Base-by-base conservation (phyloP, 805 yeast species). In the Ogataea neopini region DNA sequence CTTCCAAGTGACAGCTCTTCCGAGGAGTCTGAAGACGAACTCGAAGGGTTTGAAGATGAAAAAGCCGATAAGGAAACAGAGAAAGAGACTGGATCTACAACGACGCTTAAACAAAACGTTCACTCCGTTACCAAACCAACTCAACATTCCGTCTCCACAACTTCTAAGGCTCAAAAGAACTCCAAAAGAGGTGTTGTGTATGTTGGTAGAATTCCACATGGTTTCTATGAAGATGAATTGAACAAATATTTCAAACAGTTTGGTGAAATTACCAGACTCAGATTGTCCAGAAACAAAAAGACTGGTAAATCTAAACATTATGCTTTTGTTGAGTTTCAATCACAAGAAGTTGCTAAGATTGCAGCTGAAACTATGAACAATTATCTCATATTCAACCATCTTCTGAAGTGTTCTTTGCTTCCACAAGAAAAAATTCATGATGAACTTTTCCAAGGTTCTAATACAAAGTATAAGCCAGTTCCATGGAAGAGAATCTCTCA, bases 341-440 rank as follows among this genome's bases (percentile, higher is more conserved):
- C 81, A 45, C 63, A 66, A 32, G 88, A 83, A 40, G 95, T 86
- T 47, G 97, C 98, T 38, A 77, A 81, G 57, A 75, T 90, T 51
- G 99, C 97, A 3, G 87, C 86, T 51, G 98, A 94, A 56, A 84
- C 97, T 39, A 94, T 94, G 99, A 84, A 94, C 69, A 94, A 94
- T 70, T 94, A 94, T 61, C 76, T 94, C 52, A 64, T 94, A 38
- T 83, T 88, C 71, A 95, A 95, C 6, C 97, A 92, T 67, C 78
- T 91, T 52, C 72, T 94, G 58, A 84, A 87, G 68, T 75, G 75
- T 51, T 68, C 73, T 19, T 62, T 79, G 14, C 60, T 79, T 40
- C 91, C 86, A 30, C 72, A 78, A 49, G 79, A 78, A 48, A 66
- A 77, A 40, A 75, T 79, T 9, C 77, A 81, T 57, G 74, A 78